These are phyloP conservation scores for Cercospora sojina DNA, from an alignment of 2,329 filamentous ascomycete genomes.

Conservation along the genomic window DNA sequence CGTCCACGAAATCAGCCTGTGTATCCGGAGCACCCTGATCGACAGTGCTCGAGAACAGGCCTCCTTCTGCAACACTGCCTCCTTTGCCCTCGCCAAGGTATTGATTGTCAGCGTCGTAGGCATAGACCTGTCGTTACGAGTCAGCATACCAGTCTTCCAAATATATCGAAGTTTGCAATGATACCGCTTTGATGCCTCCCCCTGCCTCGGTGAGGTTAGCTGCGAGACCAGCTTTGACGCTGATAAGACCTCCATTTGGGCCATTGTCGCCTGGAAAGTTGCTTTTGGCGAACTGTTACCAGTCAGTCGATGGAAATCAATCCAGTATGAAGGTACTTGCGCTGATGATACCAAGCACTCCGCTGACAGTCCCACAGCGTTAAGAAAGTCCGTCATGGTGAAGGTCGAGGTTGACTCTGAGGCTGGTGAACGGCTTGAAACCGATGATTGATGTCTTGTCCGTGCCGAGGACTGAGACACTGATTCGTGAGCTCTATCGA, in stretches of 20 bases:
- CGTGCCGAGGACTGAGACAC: not conserved
- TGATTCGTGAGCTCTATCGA: not conserved
- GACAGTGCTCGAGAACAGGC: not conserved
- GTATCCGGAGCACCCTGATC: not conserved
- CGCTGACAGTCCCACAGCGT: not conserved
- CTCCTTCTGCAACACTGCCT: not conserved
- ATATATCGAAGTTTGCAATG: not conserved
- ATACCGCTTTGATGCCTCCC: not conserved
- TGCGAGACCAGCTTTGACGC: not conserved
- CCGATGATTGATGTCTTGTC: not conserved
- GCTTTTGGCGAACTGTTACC: not conserved
- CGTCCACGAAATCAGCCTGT: not conserved
- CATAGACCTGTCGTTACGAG: not conserved
- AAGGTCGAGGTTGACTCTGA: not conserved
- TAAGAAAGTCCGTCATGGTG: not conserved
- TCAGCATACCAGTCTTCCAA: not conserved
- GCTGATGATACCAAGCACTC: not conserved
- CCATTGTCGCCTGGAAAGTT: not conserved
- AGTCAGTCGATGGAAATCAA: not conserved
- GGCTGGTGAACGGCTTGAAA: not conserved
- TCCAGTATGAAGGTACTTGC: not conserved
- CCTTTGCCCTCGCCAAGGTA: not conserved
- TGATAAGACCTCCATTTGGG: not conserved
- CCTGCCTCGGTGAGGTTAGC: not conserved
- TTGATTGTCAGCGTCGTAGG: not conserved